phyloP scores from a whole-genome alignment of 805 yeast species.

The Suhomyces sp. region DNA sequence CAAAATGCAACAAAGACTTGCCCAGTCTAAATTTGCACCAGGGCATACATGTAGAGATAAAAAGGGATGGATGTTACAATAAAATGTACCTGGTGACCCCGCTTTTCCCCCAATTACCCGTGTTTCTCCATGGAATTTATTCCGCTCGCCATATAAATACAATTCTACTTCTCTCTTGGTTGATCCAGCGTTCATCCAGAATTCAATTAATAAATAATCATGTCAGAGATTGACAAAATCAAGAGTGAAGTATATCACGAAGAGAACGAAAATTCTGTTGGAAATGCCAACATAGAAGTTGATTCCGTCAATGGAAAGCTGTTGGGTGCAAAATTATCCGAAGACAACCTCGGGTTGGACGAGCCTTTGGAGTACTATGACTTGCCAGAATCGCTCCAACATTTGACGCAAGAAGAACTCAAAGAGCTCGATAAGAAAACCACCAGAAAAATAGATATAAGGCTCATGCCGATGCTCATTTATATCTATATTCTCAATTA shows the following conservation, averaged over 20 bases:
- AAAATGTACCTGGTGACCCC: neutral
- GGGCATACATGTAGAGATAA: neutral
- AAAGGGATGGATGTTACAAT: neutral
- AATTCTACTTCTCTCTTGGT: no score
- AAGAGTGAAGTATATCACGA: slow-evolving; percentile 1
- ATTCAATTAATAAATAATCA: no score
- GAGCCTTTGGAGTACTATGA: slow-evolving; percentile 9
- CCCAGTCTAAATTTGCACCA: neutral
- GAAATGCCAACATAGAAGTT: neutral
- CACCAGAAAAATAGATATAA: slow-evolving; percentile 45
- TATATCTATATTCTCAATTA: slow-evolving; percentile 51
- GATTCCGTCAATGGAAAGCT: neutral
- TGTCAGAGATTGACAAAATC: neutral
- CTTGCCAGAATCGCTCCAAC: slow-evolving; percentile 32
- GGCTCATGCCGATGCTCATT: slow-evolving; percentile 50
- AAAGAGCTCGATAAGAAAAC: slow-evolving; percentile 41
- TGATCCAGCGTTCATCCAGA: no score
- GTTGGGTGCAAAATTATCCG: neutral
- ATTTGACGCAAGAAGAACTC: slow-evolving; percentile 41
- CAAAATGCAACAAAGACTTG: neutral
- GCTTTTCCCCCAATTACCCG: neutral
- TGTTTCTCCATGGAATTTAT: neutral
- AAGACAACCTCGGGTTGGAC: slow-evolving; percentile 1
- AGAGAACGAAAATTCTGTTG: slow-evolving; percentile 1
- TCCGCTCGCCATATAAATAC: neutral